A percentile compares a stretch with the other conserved stretches of the same genome.
These are phyloP conservation scores for Candida smagusa DNA, from an alignment of 1,139 yeast species.

Conservation along the genomic window DNA sequence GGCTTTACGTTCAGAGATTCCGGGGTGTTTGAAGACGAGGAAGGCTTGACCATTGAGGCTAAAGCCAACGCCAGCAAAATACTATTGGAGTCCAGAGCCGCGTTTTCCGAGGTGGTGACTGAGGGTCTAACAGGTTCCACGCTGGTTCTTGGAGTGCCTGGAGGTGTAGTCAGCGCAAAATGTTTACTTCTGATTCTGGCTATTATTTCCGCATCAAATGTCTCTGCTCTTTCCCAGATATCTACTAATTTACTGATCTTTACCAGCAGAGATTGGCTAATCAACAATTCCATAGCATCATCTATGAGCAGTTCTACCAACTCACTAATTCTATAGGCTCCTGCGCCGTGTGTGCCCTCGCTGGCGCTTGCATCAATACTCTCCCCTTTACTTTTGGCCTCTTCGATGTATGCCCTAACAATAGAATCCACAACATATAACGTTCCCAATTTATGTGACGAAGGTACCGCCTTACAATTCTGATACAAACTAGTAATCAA, in stretches of 20 bases:
- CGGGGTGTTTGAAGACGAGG: slow-evolving; percentile 25
- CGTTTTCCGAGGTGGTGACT: slow-evolving; percentile 13
- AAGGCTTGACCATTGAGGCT: slow-evolving; percentile 48
- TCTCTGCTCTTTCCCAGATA: slow-evolving; percentile 86
- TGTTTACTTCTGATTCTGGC: slow-evolving; percentile 56
- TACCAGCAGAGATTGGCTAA: slow-evolving; percentile 52
- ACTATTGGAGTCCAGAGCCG: slow-evolving; percentile 49
- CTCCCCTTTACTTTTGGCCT: slow-evolving; percentile 56
- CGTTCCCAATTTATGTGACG: slow-evolving; percentile 84
- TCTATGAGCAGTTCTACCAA: slow-evolving; percentile 57
- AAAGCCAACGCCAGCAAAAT: slow-evolving; percentile 65
- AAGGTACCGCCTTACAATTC: slow-evolving; percentile 71
- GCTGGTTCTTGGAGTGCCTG: slow-evolving; percentile 46
- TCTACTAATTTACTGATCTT: slow-evolving; percentile 82
- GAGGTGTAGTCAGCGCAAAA: slow-evolving; percentile 56
- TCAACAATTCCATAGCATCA: slow-evolving; percentile 55
- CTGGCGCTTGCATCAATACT: slow-evolving; percentile 46
- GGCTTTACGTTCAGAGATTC: slow-evolving; percentile 19
- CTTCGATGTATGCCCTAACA: slow-evolving; percentile 81
- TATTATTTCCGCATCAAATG: slow-evolving; percentile 61
- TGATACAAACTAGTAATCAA: slow-evolving; percentile 59
- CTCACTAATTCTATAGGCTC: slow-evolving; percentile 58
- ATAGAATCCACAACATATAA: slow-evolving; percentile 90
- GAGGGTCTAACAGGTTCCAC: slow-evolving; percentile 20
- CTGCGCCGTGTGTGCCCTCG: slow-evolving; percentile 76